Evolutionary conservation across 2,329 filamentous ascomycete genomes (phyloP).

Genomic region (Parastagonospora avenae): DNA sequence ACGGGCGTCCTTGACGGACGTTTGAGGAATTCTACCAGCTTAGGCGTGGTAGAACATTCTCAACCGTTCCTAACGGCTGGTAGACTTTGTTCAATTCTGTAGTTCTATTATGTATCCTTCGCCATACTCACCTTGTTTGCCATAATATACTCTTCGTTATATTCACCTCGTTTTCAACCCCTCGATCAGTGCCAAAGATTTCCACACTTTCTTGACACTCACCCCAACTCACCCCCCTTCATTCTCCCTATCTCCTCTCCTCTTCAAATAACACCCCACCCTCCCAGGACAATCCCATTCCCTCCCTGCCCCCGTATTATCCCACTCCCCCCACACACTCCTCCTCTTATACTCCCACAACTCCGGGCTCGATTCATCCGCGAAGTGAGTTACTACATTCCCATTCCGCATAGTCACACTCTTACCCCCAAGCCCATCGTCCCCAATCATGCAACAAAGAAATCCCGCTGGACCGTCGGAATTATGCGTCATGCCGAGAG

Average conservation of each 20-base stretch:
- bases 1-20: no score
- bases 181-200: no score
- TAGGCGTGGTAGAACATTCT: no score
- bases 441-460: background rate
- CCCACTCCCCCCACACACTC: background rate
- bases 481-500: constrained; percentile 1
- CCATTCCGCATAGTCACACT: background rate
- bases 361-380: background rate
- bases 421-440: background rate
- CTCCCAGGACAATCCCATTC: background rate
- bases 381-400: background rate
- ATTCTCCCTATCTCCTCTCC: background rate
- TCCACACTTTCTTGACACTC: background rate
- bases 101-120: no score
- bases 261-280: background rate
- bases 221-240: no score
- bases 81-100: no score
- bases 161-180: no score
- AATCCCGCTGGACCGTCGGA: constrained; percentile 1
- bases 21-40: no score
- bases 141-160: no score
- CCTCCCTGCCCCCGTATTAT: background rate
- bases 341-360: background rate
- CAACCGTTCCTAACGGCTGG: no score
- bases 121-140: no score